Base-by-base conservation (phyloP, 2,329 filamentous ascomycete genomes). In the Aureobasidium pullulans region DNA sequence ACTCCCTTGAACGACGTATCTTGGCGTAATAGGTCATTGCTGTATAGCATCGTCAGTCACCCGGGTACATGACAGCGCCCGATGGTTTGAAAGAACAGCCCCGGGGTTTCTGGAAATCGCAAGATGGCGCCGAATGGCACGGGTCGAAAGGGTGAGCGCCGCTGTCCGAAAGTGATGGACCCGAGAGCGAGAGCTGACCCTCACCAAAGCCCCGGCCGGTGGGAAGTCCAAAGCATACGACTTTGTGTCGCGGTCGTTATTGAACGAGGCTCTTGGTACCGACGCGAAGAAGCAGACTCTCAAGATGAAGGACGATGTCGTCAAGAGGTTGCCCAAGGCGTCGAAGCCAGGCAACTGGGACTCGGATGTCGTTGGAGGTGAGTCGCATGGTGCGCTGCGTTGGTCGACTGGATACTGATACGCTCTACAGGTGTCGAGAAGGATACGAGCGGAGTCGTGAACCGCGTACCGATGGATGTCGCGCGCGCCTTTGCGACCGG, bases 401-500 rank as follows among this genome's bases (percentile, higher is more conserved):
- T 23, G 6, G 8, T 8, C 34, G 13, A 36, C 8, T 13, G 13
- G 34, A 8, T 13, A 47, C 23, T 29, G 34, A 36, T 36, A 2
- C 34, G 13, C 13, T 36, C 13, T 15, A 5, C 44, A 63, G 62
- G 32, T 34, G 48, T 60, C 10, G 58, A 59, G 32, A 62, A 60
- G 40, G 59, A 62, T 37, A 52, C 50, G 43, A 49, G 32, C 10
- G 60, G 59, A 37, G 29, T 75, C 46, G 70, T 80, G 34, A 80
- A 78, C 66, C 82, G 84, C 57, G 81, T 96, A 54, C 89, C 95
- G 67, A 86, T 91, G 62, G 83, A 79, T 62, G 85, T 89, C 13
- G 83, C 88, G 66, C 85, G 90, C 62, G 88, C 88, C 4, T 96
- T 96, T 72, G 80, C 85, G 4, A 92, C 87, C 48, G 90, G 90